phyloP scores from a whole-genome alignment of 352 stramenopile genomes.

The Phytopythium helicoides region DNA sequence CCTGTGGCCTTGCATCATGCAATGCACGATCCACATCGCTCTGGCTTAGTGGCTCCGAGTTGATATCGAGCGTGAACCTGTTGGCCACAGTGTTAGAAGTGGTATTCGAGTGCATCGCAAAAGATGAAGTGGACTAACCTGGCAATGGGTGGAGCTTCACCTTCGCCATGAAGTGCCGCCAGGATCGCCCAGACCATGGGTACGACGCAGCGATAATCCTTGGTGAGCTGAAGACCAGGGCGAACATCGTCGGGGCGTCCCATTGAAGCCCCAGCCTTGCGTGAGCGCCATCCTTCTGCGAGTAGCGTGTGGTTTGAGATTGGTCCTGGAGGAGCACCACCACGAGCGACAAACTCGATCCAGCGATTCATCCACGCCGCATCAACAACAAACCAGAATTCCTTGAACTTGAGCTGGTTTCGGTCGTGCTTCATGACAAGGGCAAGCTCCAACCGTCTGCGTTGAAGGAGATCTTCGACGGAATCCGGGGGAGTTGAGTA shows the following conservation, averaged over 20 bases:
- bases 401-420: slow-evolving; percentile 42
- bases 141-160: slow-evolving; percentile 35
- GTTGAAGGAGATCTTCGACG: slow-evolving; percentile 48
- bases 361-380: slow-evolving; percentile 62
- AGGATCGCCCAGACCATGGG: slow-evolving; percentile 78
- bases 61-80: slow-evolving; percentile 16
- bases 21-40: slow-evolving; percentile 18
- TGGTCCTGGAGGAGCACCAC: slow-evolving; percentile 45
- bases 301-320: slow-evolving; percentile 71
- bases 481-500: slow-evolving; percentile 16
- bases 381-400: slow-evolving; percentile 79
- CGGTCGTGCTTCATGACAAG: slow-evolving; percentile 67
- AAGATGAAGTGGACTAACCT: slow-evolving; percentile 16
- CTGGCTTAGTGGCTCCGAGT: slow-evolving; percentile 14
- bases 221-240: slow-evolving; percentile 34
- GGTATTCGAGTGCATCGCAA: slow-evolving; percentile 16
- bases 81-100: slow-evolving; percentile 17
- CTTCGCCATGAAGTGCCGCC: slow-evolving; percentile 52
- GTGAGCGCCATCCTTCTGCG: slow-evolving; percentile 27
- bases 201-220: slow-evolving; percentile 67
- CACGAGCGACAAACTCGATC: slow-evolving; percentile 50
- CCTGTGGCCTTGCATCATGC: slow-evolving; percentile 26
- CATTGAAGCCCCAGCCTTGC: slow-evolving; percentile 9
- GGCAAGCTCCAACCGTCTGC: slow-evolving; percentile 59
- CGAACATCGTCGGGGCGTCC: slow-evolving; percentile 43